Percentiles rank a stretch among this genome's conserved stretches.
phyloP scores from a whole-genome alignment of 176 grass and related monocot species.

The Oryza glumipatula region DNA sequence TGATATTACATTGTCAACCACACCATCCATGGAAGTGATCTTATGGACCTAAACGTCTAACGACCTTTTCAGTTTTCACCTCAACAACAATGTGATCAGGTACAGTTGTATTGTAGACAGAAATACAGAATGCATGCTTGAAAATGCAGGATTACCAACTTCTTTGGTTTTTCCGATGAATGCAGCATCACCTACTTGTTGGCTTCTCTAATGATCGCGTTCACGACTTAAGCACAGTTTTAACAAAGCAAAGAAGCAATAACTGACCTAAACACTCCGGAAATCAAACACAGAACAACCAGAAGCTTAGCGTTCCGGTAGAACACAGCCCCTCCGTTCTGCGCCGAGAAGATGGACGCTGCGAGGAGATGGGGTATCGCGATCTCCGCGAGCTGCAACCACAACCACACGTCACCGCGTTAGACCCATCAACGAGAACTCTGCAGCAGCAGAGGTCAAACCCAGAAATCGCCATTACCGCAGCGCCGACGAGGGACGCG shows the following conservation, averaged over 20 bases:
- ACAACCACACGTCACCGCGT: slow-evolving; percentile 4
- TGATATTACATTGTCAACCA: background rate
- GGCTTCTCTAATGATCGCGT: background rate
- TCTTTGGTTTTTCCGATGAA: background rate
- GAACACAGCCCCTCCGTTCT: slow-evolving; percentile 74
- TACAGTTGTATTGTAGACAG: background rate
- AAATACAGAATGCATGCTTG: background rate
- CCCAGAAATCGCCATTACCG: slow-evolving; percentile 51
- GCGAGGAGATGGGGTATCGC: slow-evolving; percentile 94
- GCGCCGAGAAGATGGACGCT: slow-evolving; percentile 89
- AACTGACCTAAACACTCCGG: slow-evolving; percentile 88
- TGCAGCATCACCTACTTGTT: background rate
- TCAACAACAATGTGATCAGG: background rate
- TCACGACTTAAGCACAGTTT: background rate
- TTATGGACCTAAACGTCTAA: background rate
- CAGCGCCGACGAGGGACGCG: slow-evolving; percentile 69
- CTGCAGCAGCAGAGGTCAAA: slow-evolving; percentile 1
- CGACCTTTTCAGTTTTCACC: background rate
- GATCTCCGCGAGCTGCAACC: slow-evolving; percentile 84
- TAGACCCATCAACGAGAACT: slow-evolving; percentile 32
- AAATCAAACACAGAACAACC: slow-evolving; percentile 78
- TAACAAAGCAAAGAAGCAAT: slow-evolving; percentile 1
- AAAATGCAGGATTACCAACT: background rate
- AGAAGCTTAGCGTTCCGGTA: slow-evolving; percentile 85
- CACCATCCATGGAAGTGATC: background rate